Evolutionary conservation across 1,139 yeast species (phyloP), one percentile per base, ranked within the genome.

Genomic region (Candida sp.): DNA sequence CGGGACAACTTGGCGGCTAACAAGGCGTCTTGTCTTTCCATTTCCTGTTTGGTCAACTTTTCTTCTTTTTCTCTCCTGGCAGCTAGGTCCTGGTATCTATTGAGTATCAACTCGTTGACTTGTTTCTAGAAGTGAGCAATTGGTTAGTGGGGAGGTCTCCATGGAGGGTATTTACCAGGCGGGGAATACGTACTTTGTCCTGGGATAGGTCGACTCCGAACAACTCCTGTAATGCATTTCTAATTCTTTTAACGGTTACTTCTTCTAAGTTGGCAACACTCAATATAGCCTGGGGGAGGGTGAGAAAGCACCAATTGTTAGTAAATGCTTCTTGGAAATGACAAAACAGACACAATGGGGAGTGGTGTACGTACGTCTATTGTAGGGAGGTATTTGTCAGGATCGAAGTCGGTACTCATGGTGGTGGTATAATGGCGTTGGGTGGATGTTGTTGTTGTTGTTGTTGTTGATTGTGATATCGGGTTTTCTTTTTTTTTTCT

Each of bases 251-350:
- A 9, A 89, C 92, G 2, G 93, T 84, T 23, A 90, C 83, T 57
- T 83, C 78, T 55, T 86, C 88, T 38, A 88, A 76, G 58, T 90
- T 87, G 1, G 94, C 85, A n/a, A 84, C 93, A 53, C 86, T 75
- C 37, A 90, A 69, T 22, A 90, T 87, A 1, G 96, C 92, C 88
- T 84, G 45, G 2, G 8, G 22, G 30, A 40, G 22, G 30, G 9
- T 28, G 31, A 8, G 9, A 28, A 40, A 40, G 27, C 28, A 30
- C 28, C 12, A 30, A 17, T n/a, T 3, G 40, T 35, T 27, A 28
- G 32, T 17, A 42, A 23, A 7, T 12, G 7, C 3, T 12, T 8
- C 38, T 25, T 5, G 4, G n/a, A 11, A 31, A 33, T 6, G 7
- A 22, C 22, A 44, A 44, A 31, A 4, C 8, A 5, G 34, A 75